Percentiles rank a stretch among this genome's conserved stretches.
Evolutionary conservation across 345 rosid genomes (phyloP).

Genomic region (Eucalyptus melliodora): DNA sequence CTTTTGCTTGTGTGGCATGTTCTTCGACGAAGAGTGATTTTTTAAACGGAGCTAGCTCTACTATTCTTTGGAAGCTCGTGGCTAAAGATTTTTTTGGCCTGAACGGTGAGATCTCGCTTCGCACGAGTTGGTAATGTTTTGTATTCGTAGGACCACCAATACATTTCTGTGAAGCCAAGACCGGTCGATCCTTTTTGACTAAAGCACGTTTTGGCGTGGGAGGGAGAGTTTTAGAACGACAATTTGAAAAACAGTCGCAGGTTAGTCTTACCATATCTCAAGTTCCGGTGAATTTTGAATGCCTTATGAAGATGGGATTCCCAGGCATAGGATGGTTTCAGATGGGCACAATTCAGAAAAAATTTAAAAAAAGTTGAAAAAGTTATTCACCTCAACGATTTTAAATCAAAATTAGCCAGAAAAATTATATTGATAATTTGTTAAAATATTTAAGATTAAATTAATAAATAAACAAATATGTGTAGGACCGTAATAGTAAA

Average conservation of each 20-base stretch:
- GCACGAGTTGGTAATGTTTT: neutral
- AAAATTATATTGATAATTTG: too few relatives aligned
- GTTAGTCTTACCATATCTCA: neutral
- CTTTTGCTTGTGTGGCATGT: slow-evolving; percentile 11
- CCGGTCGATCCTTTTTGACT: neutral
- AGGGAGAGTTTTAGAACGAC: neutral
- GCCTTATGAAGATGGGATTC: neutral
- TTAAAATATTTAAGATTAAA: too few relatives aligned
- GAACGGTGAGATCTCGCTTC: neutral
- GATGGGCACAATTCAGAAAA: neutral
- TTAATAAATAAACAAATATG: too few relatives aligned
- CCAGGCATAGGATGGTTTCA: neutral
- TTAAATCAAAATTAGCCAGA: neutral
- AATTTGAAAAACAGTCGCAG: neutral
- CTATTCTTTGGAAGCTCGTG: neutral
- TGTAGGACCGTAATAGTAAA: accelerated
- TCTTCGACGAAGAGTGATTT: slow-evolving; percentile 13
- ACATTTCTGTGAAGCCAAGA: neutral
- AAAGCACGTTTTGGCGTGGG: neutral
- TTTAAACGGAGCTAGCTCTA: neutral
- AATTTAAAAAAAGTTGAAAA: too few relatives aligned
- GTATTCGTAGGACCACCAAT: neutral
- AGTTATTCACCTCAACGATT: neutral
- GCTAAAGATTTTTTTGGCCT: neutral
- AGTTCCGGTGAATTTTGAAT: neutral